These are phyloP conservation scores for Triticum dicoccoides DNA, from an alignment of 176 grass and related monocot species.

Conservation along the genomic window DNA sequence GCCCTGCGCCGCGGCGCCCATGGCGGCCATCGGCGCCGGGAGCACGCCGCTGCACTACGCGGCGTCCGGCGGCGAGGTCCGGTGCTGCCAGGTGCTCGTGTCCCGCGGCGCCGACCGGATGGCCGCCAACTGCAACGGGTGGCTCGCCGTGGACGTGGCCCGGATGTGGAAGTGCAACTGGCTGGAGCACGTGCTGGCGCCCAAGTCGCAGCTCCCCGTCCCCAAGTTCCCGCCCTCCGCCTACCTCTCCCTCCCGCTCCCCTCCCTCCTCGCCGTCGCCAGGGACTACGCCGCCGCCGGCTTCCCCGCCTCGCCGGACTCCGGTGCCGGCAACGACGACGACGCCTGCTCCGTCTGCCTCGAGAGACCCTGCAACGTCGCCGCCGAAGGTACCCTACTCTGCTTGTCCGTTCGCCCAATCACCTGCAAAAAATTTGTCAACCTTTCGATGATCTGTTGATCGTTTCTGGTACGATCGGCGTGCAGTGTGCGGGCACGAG, in stretches of 20 bases:
- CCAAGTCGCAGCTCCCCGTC: conserved; percentile 49
- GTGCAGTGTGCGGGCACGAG: conserved; percentile 77
- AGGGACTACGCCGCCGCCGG: background rate
- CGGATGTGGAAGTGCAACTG: conserved; percentile 58
- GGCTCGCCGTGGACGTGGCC: conserved; percentile 82
- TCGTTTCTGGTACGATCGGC: too few relatives aligned
- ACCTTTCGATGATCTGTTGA: background rate
- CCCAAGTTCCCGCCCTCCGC: conserved; percentile 67
- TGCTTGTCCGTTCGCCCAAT: background rate
- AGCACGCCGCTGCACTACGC: conserved; percentile 92
- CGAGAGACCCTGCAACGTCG: conserved; percentile 69
- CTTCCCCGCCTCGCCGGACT: too few relatives aligned
- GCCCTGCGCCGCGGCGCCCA: conserved; percentile 42
- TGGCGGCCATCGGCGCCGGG: conserved; percentile 66
- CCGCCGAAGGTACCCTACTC: conserved; percentile 49
- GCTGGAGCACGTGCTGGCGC: conserved; percentile 70
- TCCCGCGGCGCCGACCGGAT: conserved; percentile 65
- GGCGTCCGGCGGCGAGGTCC: conserved; percentile 68
- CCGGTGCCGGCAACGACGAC: background rate
- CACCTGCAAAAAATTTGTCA: background rate
- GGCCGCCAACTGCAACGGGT: conserved; percentile 64
- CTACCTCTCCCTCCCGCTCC: conserved; percentile 66
- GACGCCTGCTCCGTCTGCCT: conserved; percentile 79
- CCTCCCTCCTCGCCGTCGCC: conserved; percentile 55
- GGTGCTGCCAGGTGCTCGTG: conserved; percentile 86